These are phyloP conservation scores for Neofusicoccum laricinum DNA, from an alignment of 2,329 filamentous ascomycete genomes.

Conservation along the genomic window DNA sequence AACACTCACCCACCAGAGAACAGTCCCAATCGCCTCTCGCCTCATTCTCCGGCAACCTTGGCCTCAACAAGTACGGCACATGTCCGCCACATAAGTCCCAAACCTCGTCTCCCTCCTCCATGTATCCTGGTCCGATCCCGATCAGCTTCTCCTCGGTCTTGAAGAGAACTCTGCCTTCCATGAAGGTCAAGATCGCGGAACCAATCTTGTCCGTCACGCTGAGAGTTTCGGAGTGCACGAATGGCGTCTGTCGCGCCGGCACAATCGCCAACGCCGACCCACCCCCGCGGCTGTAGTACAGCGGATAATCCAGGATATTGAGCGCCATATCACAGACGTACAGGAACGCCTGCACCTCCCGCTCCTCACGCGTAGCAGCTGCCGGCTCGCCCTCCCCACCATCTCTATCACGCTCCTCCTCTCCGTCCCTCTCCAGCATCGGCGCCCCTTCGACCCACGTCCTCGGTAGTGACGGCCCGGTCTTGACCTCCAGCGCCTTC, in stretches of 20 bases:
- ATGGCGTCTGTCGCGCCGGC: background rate
- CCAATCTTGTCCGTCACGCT: background rate
- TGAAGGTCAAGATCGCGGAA: background rate
- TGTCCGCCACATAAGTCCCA: background rate
- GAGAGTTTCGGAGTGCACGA: background rate
- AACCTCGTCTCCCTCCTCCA: background rate
- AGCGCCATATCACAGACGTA: background rate
- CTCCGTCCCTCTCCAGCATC: too few species aligned
- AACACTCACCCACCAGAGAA: background rate
- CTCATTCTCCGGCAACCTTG: too few species aligned
- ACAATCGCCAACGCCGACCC: background rate
- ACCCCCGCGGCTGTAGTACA: background rate
- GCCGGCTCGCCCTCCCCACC: too few species aligned
- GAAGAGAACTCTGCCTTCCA: background rate
- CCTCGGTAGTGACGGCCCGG: too few species aligned
- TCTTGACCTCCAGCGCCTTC: too few species aligned
- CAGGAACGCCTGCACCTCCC: background rate
- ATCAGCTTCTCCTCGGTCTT: background rate
- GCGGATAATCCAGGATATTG: background rate
- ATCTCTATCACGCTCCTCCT: too few species aligned
- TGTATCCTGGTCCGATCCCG: background rate
- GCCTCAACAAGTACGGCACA: background rate
- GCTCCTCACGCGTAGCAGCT: too few species aligned
- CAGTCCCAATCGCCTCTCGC: background rate
- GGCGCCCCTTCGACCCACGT: too few species aligned